These are phyloP conservation scores for Candida cerambycidarum DNA, from an alignment of 805 yeast genomes.

Conservation along the genomic window DNA sequence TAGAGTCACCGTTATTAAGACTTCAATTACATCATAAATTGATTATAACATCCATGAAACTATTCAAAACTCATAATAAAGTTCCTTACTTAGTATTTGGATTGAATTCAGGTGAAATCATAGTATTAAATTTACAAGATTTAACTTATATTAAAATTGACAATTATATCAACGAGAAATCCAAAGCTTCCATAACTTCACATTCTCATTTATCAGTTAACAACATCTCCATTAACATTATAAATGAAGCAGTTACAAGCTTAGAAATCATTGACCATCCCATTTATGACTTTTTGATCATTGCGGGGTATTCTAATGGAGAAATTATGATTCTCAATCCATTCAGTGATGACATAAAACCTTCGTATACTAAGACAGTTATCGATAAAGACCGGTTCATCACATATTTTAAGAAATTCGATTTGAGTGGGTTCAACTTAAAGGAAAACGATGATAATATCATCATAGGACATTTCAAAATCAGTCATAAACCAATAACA, in stretches of 20 bases:
- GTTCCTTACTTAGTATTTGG: constrained; percentile 57
- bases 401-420: constrained; percentile 37
- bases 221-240: constrained; percentile 12
- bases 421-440: constrained; percentile 29
- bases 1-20: constrained; percentile 48
- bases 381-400: constrained; percentile 29
- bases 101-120: constrained; percentile 63
- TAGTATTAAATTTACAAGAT: constrained; percentile 57
- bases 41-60: constrained; percentile 40
- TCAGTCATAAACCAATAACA: constrained; percentile 62
- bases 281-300: constrained; percentile 44
- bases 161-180: constrained; percentile 19
- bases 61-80: constrained; percentile 27
- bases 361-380: constrained; percentile 18
- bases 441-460: constrained; percentile 13
- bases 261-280: constrained; percentile 29
- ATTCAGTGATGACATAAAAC: constrained; percentile 8
- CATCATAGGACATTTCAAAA: constrained; percentile 56
- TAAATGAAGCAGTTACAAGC: constrained; percentile 21
- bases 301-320: constrained; percentile 66
- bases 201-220: constrained; percentile 1
- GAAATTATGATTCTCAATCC: constrained; percentile 52
- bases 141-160: constrained; percentile 43
- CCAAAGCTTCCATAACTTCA: constrained; percentile 1
- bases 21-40: constrained; percentile 34